Evolutionary conservation across 345 rosid species (phyloP), one percentile per base, ranked within the genome.

Genomic region (Salix exigua): DNA sequence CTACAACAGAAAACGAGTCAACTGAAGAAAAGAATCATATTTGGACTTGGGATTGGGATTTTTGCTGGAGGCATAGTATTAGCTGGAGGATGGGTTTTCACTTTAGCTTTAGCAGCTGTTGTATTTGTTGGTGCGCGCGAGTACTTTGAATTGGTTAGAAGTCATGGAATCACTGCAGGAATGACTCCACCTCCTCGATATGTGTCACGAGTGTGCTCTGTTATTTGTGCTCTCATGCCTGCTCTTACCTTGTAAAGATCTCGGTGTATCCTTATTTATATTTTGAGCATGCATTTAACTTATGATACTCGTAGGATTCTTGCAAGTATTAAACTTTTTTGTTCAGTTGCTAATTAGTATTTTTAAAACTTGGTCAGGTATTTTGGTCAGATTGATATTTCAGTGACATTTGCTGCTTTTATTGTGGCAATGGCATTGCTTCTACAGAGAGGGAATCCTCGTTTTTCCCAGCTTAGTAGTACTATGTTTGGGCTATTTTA

Each of bases 181-280:
- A 95, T 95, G 99, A 93, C 97, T 1, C 97, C 99, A 69, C 97
- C 97, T 71, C 99, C 99, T 55, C 91, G 91, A 84, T 95, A 89
- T 80, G 92, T 89, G 53, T 93, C 97, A 37, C 87, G 93, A 48
- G 91, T 90, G 85, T 95, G 96, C 86, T 90, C 96, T 2, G 89
- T 93, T 73, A 85, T 95, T 65, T 95, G 96, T 63, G 85, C 96
- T 62, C 77, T 91, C 79, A 90, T 95, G 96, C 99, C 99, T 1
- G 38, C 88, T 65, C 83, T 93, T 78, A 93, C 99, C 66, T 78
- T 91, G 97, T 95, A 87, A 89, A 94, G 82, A 80, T 28, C 14
- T 19, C 26, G n/a, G 74, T 53, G 7, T 37, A 42, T 4, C 23
- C 69, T 73, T 31, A 26, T 66, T 17, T 14, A 30, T 62, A 62